These are phyloP conservation scores for Vaccinium corymbosum DNA, from an alignment of 148 eudicot species.

Conservation along the genomic window DNA sequence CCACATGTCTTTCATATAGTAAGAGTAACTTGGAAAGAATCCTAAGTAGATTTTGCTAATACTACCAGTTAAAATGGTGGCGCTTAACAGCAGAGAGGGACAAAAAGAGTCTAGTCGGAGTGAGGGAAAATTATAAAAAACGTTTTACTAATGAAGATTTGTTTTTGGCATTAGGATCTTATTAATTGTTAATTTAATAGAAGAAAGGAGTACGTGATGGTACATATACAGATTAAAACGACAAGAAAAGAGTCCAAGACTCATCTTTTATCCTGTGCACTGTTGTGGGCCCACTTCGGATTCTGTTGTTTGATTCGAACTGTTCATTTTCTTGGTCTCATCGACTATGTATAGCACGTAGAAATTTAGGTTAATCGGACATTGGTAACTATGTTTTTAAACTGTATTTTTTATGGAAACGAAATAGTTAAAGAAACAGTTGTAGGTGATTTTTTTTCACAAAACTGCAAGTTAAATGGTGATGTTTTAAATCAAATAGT, in stretches of 20 bases:
- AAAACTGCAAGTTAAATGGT: no score
- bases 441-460: no score
- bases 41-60: background rate
- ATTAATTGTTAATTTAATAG: background rate
- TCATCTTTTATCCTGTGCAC: no score
- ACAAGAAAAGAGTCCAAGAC: background rate
- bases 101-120: conserved; percentile 5
- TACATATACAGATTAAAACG: background rate
- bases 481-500: no score
- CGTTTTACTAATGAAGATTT: background rate
- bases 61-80: background rate
- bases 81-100: background rate
- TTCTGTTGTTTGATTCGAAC: no score
- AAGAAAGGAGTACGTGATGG: conserved; percentile 5
- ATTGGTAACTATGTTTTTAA: no score
- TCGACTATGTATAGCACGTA: no score
- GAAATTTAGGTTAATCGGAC: no score
- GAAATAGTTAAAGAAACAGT: no score
- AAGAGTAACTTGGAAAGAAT: background rate
- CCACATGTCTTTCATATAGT: background rate
- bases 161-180: background rate
- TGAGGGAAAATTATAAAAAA: background rate
- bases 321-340: no score
- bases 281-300: background rate
- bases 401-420: no score